Percentiles rank a stretch among this genome's conserved stretches.
phyloP scores from a whole-genome alignment of 2,329 filamentous ascomycete genomes.

The Dothideomycetes sp. region DNA sequence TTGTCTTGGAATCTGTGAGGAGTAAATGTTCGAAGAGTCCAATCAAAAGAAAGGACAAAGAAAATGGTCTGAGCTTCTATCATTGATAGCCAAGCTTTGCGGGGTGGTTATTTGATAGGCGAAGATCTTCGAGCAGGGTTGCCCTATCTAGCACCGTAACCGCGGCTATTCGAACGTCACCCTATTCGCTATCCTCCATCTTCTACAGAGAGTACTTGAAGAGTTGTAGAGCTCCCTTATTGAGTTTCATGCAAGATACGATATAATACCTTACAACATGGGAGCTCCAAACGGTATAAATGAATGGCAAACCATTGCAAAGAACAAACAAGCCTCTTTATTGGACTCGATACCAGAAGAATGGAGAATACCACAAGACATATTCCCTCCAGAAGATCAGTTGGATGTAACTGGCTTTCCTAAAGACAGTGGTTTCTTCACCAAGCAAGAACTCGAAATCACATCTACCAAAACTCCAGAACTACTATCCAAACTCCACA shows the following conservation, averaged over 20 bases:
- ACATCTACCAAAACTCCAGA: constrained; percentile 34
- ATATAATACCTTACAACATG: too few relatives aligned
- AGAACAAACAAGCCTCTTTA: constrained; percentile 3
- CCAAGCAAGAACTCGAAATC: constrained; percentile 41
- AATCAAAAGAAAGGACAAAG: not conserved
- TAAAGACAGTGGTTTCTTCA: constrained; percentile 50
- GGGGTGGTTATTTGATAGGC: constrained; percentile 8
- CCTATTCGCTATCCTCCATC: too few relatives aligned
- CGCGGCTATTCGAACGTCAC: too few relatives aligned
- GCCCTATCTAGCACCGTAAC: too few relatives aligned
- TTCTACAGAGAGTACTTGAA: too few relatives aligned
- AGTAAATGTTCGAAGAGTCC: not conserved
- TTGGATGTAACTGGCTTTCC: constrained; percentile 51
- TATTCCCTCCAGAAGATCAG: constrained; percentile 46
- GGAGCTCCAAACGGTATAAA: constrained; percentile 4
- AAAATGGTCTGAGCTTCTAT: not conserved
- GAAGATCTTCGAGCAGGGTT: constrained; percentile 2
- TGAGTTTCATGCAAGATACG: too few relatives aligned
- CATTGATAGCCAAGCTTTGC: constrained; percentile 10
- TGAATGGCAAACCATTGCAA: constrained; percentile 13
- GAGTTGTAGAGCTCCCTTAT: too few relatives aligned
- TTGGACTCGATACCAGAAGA: constrained; percentile 46
- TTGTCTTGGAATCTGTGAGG: too few relatives aligned
- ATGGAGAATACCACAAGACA: constrained; percentile 46
- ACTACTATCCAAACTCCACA: constrained; percentile 33